phyloP scores from a whole-genome alignment of 768 basidiomycete genomes.

The Pleurotus djamor region DNA sequence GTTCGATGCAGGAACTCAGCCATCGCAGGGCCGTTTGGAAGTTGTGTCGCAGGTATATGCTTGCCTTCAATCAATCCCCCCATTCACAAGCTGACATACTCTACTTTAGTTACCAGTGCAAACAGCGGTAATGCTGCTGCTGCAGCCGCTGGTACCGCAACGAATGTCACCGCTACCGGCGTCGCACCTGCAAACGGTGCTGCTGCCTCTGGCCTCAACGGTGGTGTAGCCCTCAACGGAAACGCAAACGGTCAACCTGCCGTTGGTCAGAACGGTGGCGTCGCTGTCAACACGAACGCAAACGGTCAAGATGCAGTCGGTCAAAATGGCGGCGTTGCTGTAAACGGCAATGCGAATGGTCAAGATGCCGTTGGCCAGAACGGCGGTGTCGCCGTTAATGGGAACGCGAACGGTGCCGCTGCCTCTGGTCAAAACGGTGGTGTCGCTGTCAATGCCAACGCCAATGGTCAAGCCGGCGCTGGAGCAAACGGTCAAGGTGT shows the following conservation, averaged over 20 bases:
- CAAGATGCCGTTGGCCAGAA: background rate
- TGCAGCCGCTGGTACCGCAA: background rate
- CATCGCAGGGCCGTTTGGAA: constrained; percentile 26
- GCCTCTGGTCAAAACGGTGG: background rate
- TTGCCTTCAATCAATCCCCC: too few species aligned
- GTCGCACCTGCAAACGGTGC: background rate
- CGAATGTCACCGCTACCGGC: background rate
- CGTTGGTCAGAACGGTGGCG: background rate
- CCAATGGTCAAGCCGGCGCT: background rate
- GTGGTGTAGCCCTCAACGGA: background rate
- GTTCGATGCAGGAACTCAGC: constrained; percentile 31
- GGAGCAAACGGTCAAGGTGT: background rate
- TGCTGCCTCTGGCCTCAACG: background rate
- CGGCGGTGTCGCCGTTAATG: background rate
- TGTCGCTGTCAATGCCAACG: background rate
- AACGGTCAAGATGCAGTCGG: background rate
- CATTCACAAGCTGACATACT: background rate
- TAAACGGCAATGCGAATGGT: background rate
- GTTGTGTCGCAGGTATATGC: constrained; percentile 25
- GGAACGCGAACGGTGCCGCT: too few species aligned
- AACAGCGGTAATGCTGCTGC: background rate
- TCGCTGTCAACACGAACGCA: background rate
- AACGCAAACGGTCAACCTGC: background rate
- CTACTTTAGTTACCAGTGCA: background rate
- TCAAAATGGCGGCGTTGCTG: background rate